A percentile compares a stretch with the other conserved stretches of the same genome.
Conservation (phyloP, 2,329 filamentous ascomycete species). For the Neofusicoccum umdonicola region DNA sequence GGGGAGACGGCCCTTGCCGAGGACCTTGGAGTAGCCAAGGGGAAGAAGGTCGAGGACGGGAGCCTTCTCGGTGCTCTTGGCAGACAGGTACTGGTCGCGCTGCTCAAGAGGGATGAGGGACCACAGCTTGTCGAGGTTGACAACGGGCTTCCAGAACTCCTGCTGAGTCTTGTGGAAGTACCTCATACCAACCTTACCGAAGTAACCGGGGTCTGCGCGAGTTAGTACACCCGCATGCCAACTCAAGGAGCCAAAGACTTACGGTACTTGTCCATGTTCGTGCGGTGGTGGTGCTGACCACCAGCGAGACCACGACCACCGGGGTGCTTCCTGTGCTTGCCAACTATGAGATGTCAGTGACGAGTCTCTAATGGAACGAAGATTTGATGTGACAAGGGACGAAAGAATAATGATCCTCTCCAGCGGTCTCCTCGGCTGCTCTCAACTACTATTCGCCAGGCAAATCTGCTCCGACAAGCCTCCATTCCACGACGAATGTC, state of each 20-base stretch:
- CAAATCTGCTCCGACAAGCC: background rate
- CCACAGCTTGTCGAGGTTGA: constrained; percentile 99
- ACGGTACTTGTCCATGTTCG: constrained; percentile 85
- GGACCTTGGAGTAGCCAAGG: constrained; percentile 96
- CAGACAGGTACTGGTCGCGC: constrained; percentile 83
- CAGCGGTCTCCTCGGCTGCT: background rate
- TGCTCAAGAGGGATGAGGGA: constrained; percentile 89
- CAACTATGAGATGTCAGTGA: constrained; percentile 49
- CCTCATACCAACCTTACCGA: constrained; percentile 58
- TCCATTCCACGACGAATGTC: too few species aligned
- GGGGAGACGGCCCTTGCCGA: constrained; percentile 96
- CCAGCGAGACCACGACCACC: constrained; percentile 76
- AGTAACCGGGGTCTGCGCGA: constrained; percentile 70
- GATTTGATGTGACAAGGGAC: too few species aligned
- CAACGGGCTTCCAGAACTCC: constrained; percentile 96
- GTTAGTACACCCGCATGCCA: too few species aligned
- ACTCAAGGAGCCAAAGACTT: too few species aligned
- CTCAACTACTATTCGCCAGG: background rate
- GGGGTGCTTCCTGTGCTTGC: constrained; percentile 93
- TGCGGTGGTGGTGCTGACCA: constrained; percentile 98
- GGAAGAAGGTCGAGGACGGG: constrained; percentile 97
- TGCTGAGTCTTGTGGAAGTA: constrained; percentile 92
- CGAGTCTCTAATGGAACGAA: constrained; percentile 67
- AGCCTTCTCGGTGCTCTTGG: constrained; percentile 83
- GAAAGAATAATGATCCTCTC: background rate